Base-by-base conservation (phyloP, 129 eudicot genomes). In the Centrapalus pauciflorus region DNA sequence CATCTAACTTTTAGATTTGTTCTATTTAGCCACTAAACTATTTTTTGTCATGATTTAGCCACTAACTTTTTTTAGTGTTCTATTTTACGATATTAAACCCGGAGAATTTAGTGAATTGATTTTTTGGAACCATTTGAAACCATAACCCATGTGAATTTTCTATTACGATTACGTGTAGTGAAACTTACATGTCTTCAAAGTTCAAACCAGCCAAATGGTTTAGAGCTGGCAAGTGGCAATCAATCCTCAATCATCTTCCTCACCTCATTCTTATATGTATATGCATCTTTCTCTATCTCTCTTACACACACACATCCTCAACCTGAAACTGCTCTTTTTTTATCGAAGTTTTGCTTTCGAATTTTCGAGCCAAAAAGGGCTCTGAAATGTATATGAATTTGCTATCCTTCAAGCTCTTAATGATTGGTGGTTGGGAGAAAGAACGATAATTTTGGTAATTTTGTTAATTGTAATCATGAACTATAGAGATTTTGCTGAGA, bases 361-460 rank as follows among this genome's bases (percentile, higher is more conserved):
- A 1, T n/a, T 61, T 52, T 70, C 13, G 78, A 78, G 80, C 82
- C 81, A 73, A 61, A 69, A 8, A 33, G 75, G 76, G 82, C 85
- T 83, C 71, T 73, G 90, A 88, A 80, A 90, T 90, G 97, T 76
- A 76, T 76, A 79, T 69, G 76, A 69, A 55, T n/a, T 37, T 49
- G 3, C 32, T 58, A 4, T 75, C 69, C 43, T 80, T 77, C 68
- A 79, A 82, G 64, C 78, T 61, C 3, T 55, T 84, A 70, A 45
- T 87, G 7, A 77, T 80, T 7, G 87, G 86, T 6, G 89, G 88
- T 62, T 77, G 95, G 86, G 96, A 87, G 58, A 81, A 70, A 67
- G 87, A 89, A 48, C 83, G 85, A 37, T 88, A 82, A 70, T 0
- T n/a, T 33, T 26, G n/a, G n/a, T n/a, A n/a, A n/a, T n/a, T n/a